Evolutionary conservation across 345 rosid species (phyloP).

Genomic region (Melaleuca quinquenervia): DNA sequence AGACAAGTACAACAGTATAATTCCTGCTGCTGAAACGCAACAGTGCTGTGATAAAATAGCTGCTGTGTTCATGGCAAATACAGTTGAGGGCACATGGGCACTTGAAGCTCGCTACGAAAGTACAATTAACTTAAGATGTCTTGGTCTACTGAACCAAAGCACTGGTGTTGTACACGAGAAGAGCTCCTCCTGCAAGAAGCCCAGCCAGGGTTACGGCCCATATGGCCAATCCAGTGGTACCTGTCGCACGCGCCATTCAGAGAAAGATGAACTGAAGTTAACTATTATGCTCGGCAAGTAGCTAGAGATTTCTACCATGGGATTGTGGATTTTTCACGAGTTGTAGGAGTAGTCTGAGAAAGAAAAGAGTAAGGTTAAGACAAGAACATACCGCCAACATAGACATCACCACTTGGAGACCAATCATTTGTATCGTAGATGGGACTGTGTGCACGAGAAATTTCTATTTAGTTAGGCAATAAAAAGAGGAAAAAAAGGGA

Average conservation of each 20-base stretch:
- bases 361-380: neutral
- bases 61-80: neutral
- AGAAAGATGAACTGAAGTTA: neutral
- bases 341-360: neutral
- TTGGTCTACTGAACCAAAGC: constrained; percentile 63
- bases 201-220: constrained; percentile 90
- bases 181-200: constrained; percentile 80
- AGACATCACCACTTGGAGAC: constrained; percentile 74
- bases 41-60: neutral
- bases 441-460: constrained; percentile 39
- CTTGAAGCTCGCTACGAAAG: neutral
- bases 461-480: neutral
- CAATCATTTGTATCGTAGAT: constrained; percentile 58
- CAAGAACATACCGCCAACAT: constrained; percentile 48
- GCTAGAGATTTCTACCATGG: neutral
- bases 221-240: constrained; percentile 70
- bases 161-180: constrained; percentile 96
- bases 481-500: neutral
- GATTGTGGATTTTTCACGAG: neutral
- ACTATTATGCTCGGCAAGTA: neutral
- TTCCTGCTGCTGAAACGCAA: neutral
- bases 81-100: neutral
- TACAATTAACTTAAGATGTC: neutral
- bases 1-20: neutral
- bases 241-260: constrained; percentile 12